phyloP scores from a whole-genome alignment of 495 filamentous ascomycete genomes.

The Penicillium lagena region DNA sequence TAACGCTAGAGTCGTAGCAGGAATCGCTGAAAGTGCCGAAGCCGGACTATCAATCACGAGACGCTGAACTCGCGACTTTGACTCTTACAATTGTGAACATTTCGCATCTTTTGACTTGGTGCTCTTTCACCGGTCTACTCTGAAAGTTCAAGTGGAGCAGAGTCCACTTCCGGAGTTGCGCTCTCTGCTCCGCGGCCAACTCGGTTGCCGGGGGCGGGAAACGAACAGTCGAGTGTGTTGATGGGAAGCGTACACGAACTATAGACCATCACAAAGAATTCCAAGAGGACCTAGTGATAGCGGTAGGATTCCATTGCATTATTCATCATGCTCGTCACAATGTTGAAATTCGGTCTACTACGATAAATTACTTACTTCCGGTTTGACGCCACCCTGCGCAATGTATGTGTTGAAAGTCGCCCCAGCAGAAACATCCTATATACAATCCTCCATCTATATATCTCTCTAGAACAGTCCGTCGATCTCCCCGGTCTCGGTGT shows the following conservation, averaged over 20 bases:
- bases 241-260: too few species aligned
- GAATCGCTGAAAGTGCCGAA: conserved; percentile 28
- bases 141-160: too few species aligned
- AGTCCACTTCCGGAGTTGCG: too few species aligned
- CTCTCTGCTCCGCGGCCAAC: too few species aligned
- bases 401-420: conserved; percentile 16
- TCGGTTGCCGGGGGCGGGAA: conserved; percentile 1
- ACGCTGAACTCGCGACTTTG: background rate
- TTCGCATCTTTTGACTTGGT: too few species aligned
- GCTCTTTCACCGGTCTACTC: conserved; percentile 1
- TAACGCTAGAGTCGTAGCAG: too few species aligned
- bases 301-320: too few species aligned
- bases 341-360: too few species aligned
- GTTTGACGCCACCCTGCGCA: conserved; percentile 12
- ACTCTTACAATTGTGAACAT: background rate
- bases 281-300: too few species aligned
- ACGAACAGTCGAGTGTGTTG: too few species aligned
- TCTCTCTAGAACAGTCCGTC: conserved; percentile 77
- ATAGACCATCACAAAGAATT: too few species aligned
- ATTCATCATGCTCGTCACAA: too few species aligned
- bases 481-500: conserved; percentile 90
- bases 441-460: conserved; percentile 5
- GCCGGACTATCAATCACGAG: conserved; percentile 25
- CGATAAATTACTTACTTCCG: background rate
- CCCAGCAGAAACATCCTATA: conserved; percentile 7